A percentile compares a stretch with the other conserved stretches of the same genome.
Conservation (phyloP, 2,329 filamentous ascomycete genomes). For the Parastagonospora avenae region DNA sequence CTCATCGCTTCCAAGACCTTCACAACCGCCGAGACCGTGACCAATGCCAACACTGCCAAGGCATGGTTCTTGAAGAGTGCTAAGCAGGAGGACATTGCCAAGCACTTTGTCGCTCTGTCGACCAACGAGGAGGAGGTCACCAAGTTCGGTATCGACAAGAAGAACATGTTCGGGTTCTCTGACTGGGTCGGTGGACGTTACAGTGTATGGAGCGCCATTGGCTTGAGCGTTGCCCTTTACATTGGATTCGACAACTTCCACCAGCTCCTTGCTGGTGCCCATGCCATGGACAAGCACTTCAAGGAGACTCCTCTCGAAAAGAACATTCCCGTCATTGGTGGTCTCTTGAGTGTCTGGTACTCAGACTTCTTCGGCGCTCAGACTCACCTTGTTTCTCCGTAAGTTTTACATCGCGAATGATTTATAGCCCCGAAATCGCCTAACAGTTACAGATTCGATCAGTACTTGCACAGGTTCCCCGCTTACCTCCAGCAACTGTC, state of each 20-base stretch:
- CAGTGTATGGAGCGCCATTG: conserved; percentile 98
- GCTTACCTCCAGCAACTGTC: conserved; percentile 98
- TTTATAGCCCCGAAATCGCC: conserved; percentile 5
- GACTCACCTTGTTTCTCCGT: conserved; percentile 95
- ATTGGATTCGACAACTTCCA: conserved; percentile 98
- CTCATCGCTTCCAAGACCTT: conserved; percentile 99
- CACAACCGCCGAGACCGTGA: conserved; percentile 95
- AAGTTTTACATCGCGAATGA: conserved; percentile 50
- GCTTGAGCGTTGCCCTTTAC: conserved; percentile 90
- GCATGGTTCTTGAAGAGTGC: conserved; percentile 88
- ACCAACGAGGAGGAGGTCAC: conserved; percentile 95
- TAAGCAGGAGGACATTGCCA: conserved; percentile 83
- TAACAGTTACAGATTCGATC: conserved; percentile 73
- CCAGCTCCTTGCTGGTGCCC: conserved; percentile 90
- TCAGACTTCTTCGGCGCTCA: conserved; percentile 98
- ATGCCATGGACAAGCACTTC: conserved; percentile 99
- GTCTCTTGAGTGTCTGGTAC: conserved; percentile 97
- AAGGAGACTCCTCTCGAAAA: conserved; percentile 84
- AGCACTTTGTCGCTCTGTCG: conserved; percentile 98
- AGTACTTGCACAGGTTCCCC: conserved; percentile 98
- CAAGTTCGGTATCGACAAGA: conserved; percentile 98
- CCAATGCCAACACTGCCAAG: conserved; percentile 97
- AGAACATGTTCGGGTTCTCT: conserved; percentile 99
- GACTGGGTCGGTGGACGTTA: conserved; percentile 98
- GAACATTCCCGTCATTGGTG: conserved; percentile 93